Evolutionary conservation across 2,329 filamentous ascomycete genomes (phyloP).

Genomic region (Penicillium fuscoglaucum): DNA sequence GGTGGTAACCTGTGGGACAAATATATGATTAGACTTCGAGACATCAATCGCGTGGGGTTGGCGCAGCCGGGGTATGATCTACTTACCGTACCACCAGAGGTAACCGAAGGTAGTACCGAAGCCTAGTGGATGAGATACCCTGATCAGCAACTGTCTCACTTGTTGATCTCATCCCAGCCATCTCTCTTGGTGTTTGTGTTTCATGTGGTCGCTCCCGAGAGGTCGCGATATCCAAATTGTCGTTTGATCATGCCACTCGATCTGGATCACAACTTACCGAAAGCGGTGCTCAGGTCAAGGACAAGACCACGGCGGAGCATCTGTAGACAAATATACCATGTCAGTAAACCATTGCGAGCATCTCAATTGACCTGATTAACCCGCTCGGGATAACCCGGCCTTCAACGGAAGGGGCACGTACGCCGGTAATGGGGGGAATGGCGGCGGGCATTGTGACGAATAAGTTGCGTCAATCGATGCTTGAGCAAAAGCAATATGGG

Average conservation of each 20-base stretch:
- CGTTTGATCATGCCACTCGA: constrained; percentile 23
- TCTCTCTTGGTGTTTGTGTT: neutral
- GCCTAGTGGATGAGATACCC: constrained; percentile 43
- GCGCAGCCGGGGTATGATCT: constrained; percentile 11
- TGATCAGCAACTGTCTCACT: constrained; percentile 18
- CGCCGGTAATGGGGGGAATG: constrained; percentile 50
- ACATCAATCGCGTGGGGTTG: neutral
- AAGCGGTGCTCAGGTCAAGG: constrained; percentile 65
- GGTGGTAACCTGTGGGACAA: constrained; percentile 58
- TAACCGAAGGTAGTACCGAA: constrained; percentile 64
- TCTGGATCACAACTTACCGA: constrained; percentile 53
- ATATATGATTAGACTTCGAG: constrained; percentile 7
- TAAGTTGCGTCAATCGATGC: constrained; percentile 19
- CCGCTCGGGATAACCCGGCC: constrained; percentile 23
- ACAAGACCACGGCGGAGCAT: constrained; percentile 67
- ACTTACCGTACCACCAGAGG: constrained; percentile 67
- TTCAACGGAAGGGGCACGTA: constrained; percentile 36
- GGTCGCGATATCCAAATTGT: constrained; percentile 7
- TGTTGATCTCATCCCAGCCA: neutral
- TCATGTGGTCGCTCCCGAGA: neutral
- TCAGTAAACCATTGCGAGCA: constrained; percentile 19
- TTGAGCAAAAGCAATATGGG: constrained; percentile 2
- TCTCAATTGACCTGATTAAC: constrained; percentile 8
- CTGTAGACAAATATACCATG: constrained; percentile 38
- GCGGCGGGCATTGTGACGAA: constrained; percentile 42